Percentiles rank a stretch among this genome's conserved stretches.
Conservation (phyloP, 148 eudicot species). For the Fagopyrum esculentum region DNA sequence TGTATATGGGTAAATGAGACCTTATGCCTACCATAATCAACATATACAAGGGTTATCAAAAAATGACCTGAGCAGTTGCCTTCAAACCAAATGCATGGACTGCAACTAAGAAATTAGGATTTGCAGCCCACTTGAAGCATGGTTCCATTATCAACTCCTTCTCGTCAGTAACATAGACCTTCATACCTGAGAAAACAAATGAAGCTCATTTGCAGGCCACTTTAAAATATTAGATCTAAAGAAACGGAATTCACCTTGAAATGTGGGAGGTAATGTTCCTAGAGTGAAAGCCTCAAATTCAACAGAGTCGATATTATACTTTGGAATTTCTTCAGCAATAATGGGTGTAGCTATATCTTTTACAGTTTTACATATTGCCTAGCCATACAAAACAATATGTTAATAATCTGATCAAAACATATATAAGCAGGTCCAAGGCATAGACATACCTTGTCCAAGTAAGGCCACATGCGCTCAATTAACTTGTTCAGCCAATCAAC, state of each 20-base stretch:
- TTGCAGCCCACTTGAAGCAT: conserved; percentile 80
- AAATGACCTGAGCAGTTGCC: conserved; percentile 67
- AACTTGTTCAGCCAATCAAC: conserved; percentile 93
- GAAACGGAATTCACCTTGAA: conserved; percentile 49
- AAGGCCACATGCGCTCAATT: conserved; percentile 83
- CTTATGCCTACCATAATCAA: background rate
- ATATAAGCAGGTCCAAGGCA: background rate
- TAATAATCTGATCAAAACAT: background rate
- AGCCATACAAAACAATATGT: background rate
- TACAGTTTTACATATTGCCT: conserved; percentile 87
- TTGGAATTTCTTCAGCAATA: conserved; percentile 82
- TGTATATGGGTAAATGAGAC: conserved; percentile 47
- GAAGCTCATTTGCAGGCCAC: background rate
- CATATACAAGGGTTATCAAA: background rate
- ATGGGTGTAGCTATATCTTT: conserved; percentile 71
- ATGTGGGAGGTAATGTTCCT: conserved; percentile 78
- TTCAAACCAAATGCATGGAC: conserved; percentile 77
- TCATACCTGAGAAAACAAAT: conserved; percentile 48
- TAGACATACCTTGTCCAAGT: conserved; percentile 66
- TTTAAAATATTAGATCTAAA: background rate
- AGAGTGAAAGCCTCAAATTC: conserved; percentile 70
- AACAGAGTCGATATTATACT: conserved; percentile 74
- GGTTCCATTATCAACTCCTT: conserved; percentile 93
- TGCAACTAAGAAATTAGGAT: conserved; percentile 56
- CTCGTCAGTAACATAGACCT: conserved; percentile 76